phyloP scores from a whole-genome alignment of 2,329 filamentous ascomycete species.

The Cladosporium sp. region DNA sequence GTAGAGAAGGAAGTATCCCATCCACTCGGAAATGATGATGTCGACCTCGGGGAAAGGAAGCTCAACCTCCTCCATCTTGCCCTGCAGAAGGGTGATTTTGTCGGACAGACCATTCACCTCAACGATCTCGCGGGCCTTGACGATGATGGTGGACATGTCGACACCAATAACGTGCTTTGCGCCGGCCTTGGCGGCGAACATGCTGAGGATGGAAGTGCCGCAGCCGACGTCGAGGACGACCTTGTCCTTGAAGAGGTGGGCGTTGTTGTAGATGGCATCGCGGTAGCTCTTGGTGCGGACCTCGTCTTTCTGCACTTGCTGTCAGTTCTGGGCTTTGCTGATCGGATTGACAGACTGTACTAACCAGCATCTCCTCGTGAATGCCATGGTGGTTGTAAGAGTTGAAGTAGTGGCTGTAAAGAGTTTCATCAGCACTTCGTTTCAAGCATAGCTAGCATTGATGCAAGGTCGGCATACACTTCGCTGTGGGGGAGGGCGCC shows the following conservation, averaged over 20 bases:
- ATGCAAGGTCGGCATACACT: constrained; percentile 92
- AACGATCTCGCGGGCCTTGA: constrained; percentile 96
- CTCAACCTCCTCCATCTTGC: constrained; percentile 98
- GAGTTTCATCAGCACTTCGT: neutral
- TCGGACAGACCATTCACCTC: constrained; percentile 83
- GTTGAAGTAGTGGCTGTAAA: constrained; percentile 36
- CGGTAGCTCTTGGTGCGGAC: constrained; percentile 95
- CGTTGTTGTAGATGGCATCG: constrained; percentile 95
- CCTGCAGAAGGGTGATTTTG: constrained; percentile 96
- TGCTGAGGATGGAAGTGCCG: constrained; percentile 95
- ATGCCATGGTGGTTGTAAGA: constrained; percentile 99
- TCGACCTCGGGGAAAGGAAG: constrained; percentile 94
- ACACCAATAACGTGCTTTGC: constrained; percentile 98
- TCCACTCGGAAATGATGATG: constrained; percentile 99
- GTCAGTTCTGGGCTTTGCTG: constrained; percentile 12
- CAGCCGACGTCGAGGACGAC: constrained; percentile 96
- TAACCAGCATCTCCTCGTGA: constrained; percentile 96
- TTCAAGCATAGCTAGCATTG: constrained; percentile 41
- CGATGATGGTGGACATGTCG: constrained; percentile 99
- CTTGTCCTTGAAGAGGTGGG: constrained; percentile 87
- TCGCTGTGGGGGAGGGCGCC: constrained; percentile 77
- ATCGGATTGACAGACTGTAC: constrained; percentile 36
- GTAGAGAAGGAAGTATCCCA: constrained; percentile 98
- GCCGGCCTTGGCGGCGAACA: constrained; percentile 95
- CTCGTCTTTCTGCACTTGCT: constrained; percentile 77